Evolutionary conservation across 768 basidiomycete genomes (phyloP).

Genomic region (Clitopilus hobsonii): DNA sequence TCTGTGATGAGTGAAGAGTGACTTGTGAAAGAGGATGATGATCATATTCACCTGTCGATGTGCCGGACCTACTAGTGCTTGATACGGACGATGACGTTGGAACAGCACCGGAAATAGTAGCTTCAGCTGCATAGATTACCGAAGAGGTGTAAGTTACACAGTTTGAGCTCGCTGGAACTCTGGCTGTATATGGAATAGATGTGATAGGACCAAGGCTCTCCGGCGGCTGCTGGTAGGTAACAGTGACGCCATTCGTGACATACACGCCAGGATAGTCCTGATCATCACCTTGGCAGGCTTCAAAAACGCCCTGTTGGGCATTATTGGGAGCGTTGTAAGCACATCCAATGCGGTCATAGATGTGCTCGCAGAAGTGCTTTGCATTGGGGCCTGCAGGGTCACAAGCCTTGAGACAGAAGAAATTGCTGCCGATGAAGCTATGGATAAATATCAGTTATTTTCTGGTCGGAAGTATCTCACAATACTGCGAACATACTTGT

Average conservation of each 20-base stretch:
- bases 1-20: not conserved
- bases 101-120: not conserved
- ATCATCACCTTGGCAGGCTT: conserved; percentile 47
- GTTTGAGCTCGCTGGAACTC: conserved; percentile 32
- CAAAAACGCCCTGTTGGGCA: conserved; percentile 47
- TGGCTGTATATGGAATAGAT: conserved; percentile 35
- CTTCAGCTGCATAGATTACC: conserved; percentile 11
- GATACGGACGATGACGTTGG: conserved; percentile 1
- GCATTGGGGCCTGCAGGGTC: conserved; percentile 42
- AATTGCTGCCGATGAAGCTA: conserved; percentile 52
- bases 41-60: not conserved
- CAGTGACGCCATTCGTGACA: conserved; percentile 11
- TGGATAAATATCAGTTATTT: not conserved
- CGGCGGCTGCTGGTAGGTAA: conserved; percentile 38
- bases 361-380: conserved; percentile 49
- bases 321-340: conserved; percentile 54
- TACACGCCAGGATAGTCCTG: conserved; percentile 29
- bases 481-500: conserved; percentile 33
- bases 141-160: conserved; percentile 21
- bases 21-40: not conserved
- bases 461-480: not conserved
- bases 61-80: not conserved
- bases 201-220: conserved; percentile 37
- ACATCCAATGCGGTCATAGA: conserved; percentile 60
- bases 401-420: conserved; percentile 60